Percentiles rank a stretch among this genome's conserved stretches.
Evolutionary conservation across 805 yeast genomes (phyloP).

Genomic region (Saccharomyces mikatae): DNA sequence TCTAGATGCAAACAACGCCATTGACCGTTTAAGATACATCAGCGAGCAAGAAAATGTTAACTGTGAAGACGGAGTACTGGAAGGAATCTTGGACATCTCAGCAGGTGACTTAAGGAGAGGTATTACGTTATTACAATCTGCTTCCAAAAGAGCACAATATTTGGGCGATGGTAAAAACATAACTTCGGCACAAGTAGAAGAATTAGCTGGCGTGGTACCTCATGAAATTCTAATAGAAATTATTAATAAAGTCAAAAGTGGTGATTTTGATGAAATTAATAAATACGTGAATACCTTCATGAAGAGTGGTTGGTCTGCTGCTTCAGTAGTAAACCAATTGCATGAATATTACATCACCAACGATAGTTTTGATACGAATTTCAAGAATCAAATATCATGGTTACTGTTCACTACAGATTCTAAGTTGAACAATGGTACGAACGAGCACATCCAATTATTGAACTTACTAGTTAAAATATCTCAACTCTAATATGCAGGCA

Average conservation of each 20-base stretch:
- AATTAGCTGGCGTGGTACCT: constrained; percentile 72
- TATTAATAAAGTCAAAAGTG: constrained; percentile 31
- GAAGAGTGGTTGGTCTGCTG: constrained; percentile 71
- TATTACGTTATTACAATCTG: constrained; percentile 81
- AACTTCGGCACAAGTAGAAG: constrained; percentile 44
- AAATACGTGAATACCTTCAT: constrained; percentile 39
- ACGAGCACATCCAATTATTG: constrained; percentile 76
- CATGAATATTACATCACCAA: constrained; percentile 59
- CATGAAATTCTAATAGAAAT: constrained; percentile 37
- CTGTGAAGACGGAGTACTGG: constrained; percentile 45
- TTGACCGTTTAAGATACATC: constrained; percentile 57
- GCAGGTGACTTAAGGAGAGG: constrained; percentile 91
- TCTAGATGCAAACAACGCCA: constrained; percentile 62
- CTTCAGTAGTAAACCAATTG: constrained; percentile 60
- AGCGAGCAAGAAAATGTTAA: constrained; percentile 39
- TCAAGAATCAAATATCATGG: constrained; percentile 59
- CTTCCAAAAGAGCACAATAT: constrained; percentile 45
- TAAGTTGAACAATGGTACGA: constrained; percentile 73
- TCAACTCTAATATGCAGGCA: constrained; percentile 10
- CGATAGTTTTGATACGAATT: constrained; percentile 40
- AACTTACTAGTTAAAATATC: constrained; percentile 53
- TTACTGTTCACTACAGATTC: constrained; percentile 68
- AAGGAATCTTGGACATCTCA: constrained; percentile 60
- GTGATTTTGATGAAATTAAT: constrained; percentile 31
- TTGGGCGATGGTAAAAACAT: constrained; percentile 34